Evolutionary conservation across 1,139 yeast species (phyloP), one percentile per base, ranked within the genome.

Genomic region (Yamadazyma triangularis): DNA sequence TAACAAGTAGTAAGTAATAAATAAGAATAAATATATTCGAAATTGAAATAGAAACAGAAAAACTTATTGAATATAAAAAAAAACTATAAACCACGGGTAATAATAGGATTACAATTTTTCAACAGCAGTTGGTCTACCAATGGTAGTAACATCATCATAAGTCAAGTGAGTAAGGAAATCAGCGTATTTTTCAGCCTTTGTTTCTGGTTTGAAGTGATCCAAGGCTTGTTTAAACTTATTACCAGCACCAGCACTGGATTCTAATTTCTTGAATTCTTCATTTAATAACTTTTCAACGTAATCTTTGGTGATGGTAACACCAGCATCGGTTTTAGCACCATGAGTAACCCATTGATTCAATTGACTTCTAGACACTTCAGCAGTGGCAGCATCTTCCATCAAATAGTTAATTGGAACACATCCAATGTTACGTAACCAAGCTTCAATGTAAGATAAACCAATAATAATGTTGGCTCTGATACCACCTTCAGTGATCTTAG

Each of bases 331-430:
- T 44, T 58, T 60, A 33, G 76, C 78, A 35, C 79, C 79, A 55
- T 83, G 91, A 44, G 78, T 78, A 40, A 82, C 87, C 91, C 91
- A 83, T 58, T 83, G 89, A 77, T 84, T 79, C 47, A 83, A 71
- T 60, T 81, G 88, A 24, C 86, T 75, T 57, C 93, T 77, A 21
- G 89, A 81, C 24, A 83, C 91, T 58, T 83, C 93, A 33, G 91
- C 91, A 36, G 91, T 83, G 29, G 91, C 91, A 33, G 91, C 91
- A 51, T 83, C 91, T 62, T 83, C 93, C 93, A 83, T 83, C 61
- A 82, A 69, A 57, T 73, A 79, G 67, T 82, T 80, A 60, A 83
- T 81, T 47, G 93, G 89, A 38, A 83, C 88, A 64, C 88, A 79
- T 15, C 91, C 91, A 43, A 77, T 61, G 37, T 85, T 83, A 48